Percentiles rank a stretch among this genome's conserved stretches.
phyloP scores from a whole-genome alignment of 148 eudicot genomes.

The Spergularia bocconei region DNA sequence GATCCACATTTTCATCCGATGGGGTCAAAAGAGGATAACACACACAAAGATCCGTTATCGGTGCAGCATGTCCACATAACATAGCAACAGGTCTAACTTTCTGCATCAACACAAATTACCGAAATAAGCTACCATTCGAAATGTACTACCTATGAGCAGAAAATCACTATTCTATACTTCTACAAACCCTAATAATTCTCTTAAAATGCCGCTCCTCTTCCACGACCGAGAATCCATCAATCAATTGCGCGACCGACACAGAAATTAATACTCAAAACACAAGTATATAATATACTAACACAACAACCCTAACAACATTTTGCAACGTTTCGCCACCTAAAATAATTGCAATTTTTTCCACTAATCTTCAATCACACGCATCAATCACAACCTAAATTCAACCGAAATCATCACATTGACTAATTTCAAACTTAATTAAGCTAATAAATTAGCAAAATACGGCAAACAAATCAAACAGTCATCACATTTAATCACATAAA shows the following conservation, averaged over 20 bases:
- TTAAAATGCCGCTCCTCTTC: not conserved
- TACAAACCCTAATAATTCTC: not conserved
- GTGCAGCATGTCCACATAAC: constrained; percentile 89
- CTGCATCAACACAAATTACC: constrained; percentile 37
- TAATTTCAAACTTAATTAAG: not conserved
- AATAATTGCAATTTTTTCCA: not conserved
- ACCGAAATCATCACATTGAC: not conserved
- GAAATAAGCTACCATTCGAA: constrained; percentile 11
- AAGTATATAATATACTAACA: not conserved
- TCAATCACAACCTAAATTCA: not conserved
- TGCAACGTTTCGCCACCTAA: too few species aligned
- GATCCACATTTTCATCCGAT: constrained; percentile 44
- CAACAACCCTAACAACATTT: not conserved
- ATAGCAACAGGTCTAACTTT: constrained; percentile 78
- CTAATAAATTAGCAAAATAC: not conserved
- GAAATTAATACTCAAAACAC: not conserved
- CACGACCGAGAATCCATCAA: not conserved
- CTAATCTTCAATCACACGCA: not conserved
- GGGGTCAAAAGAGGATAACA: constrained; percentile 57
- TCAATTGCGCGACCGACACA: not conserved
- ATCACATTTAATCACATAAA: not conserved
- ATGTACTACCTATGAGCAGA: not conserved
- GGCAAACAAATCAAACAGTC: not conserved
- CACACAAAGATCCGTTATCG: constrained; percentile 75
- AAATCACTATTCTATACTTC: not conserved